Base-by-base conservation (phyloP, 2,329 filamentous ascomycete species). In the Nemania serpens region DNA sequence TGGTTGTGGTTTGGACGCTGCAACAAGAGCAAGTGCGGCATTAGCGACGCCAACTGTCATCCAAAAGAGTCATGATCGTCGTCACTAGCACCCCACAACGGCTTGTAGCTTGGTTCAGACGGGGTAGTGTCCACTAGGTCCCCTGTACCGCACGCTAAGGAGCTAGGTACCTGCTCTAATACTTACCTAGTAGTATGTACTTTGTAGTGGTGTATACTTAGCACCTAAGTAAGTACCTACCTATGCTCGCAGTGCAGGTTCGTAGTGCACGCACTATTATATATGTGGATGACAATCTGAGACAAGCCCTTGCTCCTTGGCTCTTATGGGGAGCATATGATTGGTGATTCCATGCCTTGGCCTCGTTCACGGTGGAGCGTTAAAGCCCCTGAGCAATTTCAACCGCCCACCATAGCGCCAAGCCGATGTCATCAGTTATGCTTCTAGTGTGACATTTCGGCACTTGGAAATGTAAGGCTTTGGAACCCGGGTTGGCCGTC, bases 241-340 rank as follows among this genome's bases (percentile, higher is more conserved):
- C 25, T 29, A 29, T 7, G 7, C 25, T 29, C 25, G 25, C 25
- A 4, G 25, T 29, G 25, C 7, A 29, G 4, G 25, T 29, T 29
- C 25, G 25, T 29, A 29, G 25, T 29, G 25, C 25, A 29, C 25
- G 25, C 25, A 29, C 25, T 29, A 29, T 29, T 29, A 7, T 43
- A 20, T 52, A 42, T 36, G 57, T 57, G 52, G 59, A 55, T 48
- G 13, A 34, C n/a, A 59, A 62, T 70, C 69, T 75, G 75, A 75
- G 70, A 76, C 74, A 68, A 1, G 47, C 73, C 74, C 74, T 59
- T 60, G 74, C 62, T 37, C 20, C 68, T 73, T 71, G 68, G 68
- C 49, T 60, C 42, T 34, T 17, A 51, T n/a, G 37, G 50, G 36
- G 42, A 47, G 43, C 22, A 22, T 63, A 22, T 69, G 62, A 71